Conservation (phyloP, 176 grass and related monocot species). For the Aegilops sharonensis region DNA sequence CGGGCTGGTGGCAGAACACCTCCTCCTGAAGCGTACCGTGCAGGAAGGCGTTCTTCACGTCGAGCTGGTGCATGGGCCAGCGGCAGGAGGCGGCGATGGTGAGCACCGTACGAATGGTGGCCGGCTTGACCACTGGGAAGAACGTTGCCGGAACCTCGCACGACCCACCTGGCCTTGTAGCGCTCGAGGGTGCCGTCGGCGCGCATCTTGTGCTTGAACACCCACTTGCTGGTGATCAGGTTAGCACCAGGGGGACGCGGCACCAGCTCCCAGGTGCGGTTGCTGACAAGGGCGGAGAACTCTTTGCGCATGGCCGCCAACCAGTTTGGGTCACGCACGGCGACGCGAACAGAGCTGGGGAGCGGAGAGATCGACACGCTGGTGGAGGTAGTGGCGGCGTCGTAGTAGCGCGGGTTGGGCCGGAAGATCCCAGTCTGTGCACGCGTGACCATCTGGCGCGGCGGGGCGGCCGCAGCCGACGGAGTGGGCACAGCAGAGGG, state of each 20-base stretch:
- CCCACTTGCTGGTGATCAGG: neutral
- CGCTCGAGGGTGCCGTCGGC: neutral
- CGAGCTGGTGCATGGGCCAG: neutral
- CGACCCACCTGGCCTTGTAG: neutral
- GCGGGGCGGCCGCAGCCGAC: neutral
- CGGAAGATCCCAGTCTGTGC: neutral
- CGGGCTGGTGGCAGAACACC: no score
- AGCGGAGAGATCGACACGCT: neutral
- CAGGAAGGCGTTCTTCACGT: neutral
- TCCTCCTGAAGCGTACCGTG: neutral
- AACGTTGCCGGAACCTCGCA: no score
- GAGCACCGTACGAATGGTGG: neutral
- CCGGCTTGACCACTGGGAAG: neutral
- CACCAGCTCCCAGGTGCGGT: neutral
- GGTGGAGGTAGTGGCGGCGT: neutral
- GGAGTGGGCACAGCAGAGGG: fast-evolving
- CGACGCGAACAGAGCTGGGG: neutral
- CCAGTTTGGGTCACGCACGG: neutral
- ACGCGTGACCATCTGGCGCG: neutral
- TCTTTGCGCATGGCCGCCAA: neutral
- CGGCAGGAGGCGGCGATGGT: neutral
- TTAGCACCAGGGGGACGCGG: neutral
- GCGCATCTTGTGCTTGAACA: neutral
- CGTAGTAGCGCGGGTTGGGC: neutral
- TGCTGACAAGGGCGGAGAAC: neutral